Evolutionary conservation across 192 early-diverging fungal genomes (phyloP).

Genomic region (Backusella mclennaniae): DNA sequence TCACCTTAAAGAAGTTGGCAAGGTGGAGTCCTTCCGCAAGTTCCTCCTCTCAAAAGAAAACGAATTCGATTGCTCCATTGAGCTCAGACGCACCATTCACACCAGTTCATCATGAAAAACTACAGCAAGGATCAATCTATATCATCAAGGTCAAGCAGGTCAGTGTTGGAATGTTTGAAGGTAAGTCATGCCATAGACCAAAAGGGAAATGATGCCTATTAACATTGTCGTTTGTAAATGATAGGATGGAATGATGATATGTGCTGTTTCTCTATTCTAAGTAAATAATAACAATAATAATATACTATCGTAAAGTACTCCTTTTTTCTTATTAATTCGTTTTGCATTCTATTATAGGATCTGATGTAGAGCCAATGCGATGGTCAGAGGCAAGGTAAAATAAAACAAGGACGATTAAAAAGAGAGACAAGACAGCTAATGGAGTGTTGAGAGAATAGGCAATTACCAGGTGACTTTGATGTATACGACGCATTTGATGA

Average conservation of each 20-base stretch:
- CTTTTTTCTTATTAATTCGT: background rate
- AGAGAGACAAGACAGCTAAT: constrained; percentile 7
- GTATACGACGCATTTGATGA: constrained; percentile 37
- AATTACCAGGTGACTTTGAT: constrained; percentile 38
- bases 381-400: constrained; percentile 38
- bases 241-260: constrained; percentile 44
- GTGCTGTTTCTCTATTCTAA: constrained; percentile 38
- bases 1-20: constrained; percentile 15
- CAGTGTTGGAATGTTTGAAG: constrained; percentile 32
- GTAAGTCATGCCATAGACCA: background rate
- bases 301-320: background rate
- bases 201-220: background rate
- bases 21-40: constrained; percentile 1
- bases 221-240: background rate
- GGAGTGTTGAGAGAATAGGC: background rate
- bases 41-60: background rate
- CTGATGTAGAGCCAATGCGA: constrained; percentile 33
- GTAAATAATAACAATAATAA: constrained; percentile 16
- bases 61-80: background rate
- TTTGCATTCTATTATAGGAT: constrained; percentile 6
- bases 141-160: constrained; percentile 32
- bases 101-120: constrained; percentile 24
- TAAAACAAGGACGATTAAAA: background rate
- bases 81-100: constrained; percentile 18
- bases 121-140: constrained; percentile 30